Evolutionary conservation across 768 basidiomycete genomes (phyloP), one percentile per base, ranked within the genome.

Genomic region (Sarcodon aspratus): DNA sequence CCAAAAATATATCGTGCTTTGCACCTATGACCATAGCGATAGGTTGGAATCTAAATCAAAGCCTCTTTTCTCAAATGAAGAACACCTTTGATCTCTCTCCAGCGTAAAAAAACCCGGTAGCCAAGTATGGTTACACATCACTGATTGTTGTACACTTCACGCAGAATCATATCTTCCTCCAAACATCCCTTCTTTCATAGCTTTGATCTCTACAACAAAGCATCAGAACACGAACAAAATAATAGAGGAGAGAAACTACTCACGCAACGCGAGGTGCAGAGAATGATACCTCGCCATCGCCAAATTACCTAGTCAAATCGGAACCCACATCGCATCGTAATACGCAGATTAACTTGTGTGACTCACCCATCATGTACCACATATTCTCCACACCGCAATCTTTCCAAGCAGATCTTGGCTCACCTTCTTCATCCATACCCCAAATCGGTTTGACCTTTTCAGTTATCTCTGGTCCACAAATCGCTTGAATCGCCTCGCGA

Each of bases 371-470:
- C 70, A 79, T 76, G 52, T 62, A 71, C 78, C 80, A 84, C 36
- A 80, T 47, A 45, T 73, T 72, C 17, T 71, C 65, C 15, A 74
- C 56, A 21, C 79, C 80, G 33, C 76, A 55, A 52, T 76, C 73
- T n/a, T 72, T 66, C 66, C 67, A 79, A 12, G 61, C 58, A 0
- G 75, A 75, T 15, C 71, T 65, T 18, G 79, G 55, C 58, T 85
- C 81, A 1, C 82, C 80, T 63, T 88, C 80, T 36, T 67, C 63
- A 58, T 82, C 72, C 49, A 86, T 55, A 36, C 83, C 77, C 85
- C 82, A 79, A 12, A 83, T 61, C 15, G 70, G 66, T 48, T 73
- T 69, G 50, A 80, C 65, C 58, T 68, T 65, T 36, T 65, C 53
- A 1, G 64, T 68, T 9, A 76, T 58, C 21, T 71, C 69, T 3